Evolutionary conservation across 192 early-diverging fungal species (phyloP).

Genomic region (Rhizophagus prolifer): DNA sequence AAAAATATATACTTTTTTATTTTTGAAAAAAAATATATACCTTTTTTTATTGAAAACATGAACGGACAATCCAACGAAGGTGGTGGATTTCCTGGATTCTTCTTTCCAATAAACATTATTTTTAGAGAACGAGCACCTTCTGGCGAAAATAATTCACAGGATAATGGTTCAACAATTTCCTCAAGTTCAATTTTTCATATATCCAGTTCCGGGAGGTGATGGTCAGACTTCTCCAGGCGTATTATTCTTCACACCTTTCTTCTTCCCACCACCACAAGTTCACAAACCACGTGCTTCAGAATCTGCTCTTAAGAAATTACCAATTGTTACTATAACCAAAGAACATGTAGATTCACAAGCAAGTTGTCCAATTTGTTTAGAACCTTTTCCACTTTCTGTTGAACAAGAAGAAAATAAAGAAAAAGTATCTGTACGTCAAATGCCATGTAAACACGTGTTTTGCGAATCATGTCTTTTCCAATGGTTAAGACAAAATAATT

Average conservation of each 20-base stretch:
- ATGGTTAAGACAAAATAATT: conserved; percentile 29
- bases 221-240: neutral
- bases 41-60: no score
- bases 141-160: no score
- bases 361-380: conserved; percentile 27
- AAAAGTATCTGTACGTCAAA: neutral
- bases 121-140: no score
- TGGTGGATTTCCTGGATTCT: no score
- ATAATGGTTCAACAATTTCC: neutral
- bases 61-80: no score
- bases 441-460: conserved; percentile 27
- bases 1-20: no score
- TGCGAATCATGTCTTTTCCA: conserved; percentile 29
- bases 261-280: neutral
- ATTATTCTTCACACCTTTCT: conserved; percentile 19
- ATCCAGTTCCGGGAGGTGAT: neutral
- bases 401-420: neutral
- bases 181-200: conserved; percentile 3
- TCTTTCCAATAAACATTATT: no score
- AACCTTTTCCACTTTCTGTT: neutral
- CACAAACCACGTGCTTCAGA: conserved; percentile 13
- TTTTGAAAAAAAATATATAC: no score
- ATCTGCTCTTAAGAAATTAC: conserved; percentile 21
- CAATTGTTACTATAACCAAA: conserved; percentile 21
- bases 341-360: conserved; percentile 17